Evolutionary conservation across 257 asterid genomes (phyloP).

Genomic region (Mentha longifolia): DNA sequence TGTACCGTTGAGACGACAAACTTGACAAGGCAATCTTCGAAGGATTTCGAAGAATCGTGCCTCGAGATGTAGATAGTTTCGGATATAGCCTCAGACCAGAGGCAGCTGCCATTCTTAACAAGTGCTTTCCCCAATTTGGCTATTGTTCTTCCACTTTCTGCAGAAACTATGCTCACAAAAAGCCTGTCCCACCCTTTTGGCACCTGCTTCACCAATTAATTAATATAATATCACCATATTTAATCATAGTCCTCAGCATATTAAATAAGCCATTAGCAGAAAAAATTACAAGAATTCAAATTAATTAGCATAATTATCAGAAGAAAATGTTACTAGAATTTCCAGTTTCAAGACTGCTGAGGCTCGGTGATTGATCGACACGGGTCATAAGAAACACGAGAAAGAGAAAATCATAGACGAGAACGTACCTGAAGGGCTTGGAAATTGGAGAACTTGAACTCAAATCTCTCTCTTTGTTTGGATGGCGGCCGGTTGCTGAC

Average conservation of each 20-base stretch:
- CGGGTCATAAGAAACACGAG: too few species aligned
- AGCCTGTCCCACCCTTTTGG: conserved; percentile 98
- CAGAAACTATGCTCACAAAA: conserved; percentile 54
- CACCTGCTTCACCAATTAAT: conserved; percentile 50
- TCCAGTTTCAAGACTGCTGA: background rate
- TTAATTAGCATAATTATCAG: too few species aligned
- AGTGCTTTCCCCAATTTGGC: conserved; percentile 70
- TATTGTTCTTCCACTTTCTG: conserved; percentile 71
- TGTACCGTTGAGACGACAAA: conserved; percentile 72
- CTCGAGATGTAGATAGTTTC: conserved; percentile 68
- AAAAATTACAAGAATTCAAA: background rate
- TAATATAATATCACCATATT: background rate
- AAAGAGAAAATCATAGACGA: too few species aligned
- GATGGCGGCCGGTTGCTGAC: conserved; percentile 35
- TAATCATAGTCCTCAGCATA: background rate
- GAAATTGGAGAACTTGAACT: conserved; percentile 86
- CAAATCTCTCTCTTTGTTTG: conserved; percentile 58
- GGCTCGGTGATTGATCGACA: too few species aligned
- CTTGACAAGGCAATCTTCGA: conserved; percentile 72
- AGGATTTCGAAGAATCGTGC: conserved; percentile 56
- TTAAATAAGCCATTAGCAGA: background rate
- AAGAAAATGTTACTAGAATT: too few species aligned
- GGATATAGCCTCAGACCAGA: conserved; percentile 72
- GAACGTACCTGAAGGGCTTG: conserved; percentile 80
- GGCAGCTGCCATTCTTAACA: conserved; percentile 75